Percentiles rank a stretch among this genome's conserved stretches.
Evolutionary conservation across 225 moss, liverwort and hornwort species (phyloP).

Genomic region (Bryoerythrophyllum caledonicum): DNA sequence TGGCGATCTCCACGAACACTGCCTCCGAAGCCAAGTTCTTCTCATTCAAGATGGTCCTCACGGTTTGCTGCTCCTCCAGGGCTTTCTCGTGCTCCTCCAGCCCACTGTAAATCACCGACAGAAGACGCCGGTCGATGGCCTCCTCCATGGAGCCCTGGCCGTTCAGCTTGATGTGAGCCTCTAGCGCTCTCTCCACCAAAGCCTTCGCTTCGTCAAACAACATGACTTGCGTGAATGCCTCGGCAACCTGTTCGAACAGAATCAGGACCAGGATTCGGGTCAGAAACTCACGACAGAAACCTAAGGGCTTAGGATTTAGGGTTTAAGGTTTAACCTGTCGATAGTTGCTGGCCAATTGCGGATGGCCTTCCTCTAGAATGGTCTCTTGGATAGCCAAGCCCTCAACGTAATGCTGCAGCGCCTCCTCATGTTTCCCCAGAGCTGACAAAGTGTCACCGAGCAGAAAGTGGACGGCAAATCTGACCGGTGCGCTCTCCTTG

Average conservation of each 20-base stretch:
- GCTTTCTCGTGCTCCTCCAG: slow-evolving; percentile 88
- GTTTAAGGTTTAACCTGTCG: slow-evolving; percentile 45
- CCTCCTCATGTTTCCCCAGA: slow-evolving; percentile 80
- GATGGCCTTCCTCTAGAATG: slow-evolving; percentile 63
- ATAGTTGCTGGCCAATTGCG: slow-evolving; percentile 76
- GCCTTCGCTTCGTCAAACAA: slow-evolving; percentile 77
- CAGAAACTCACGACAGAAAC: neutral
- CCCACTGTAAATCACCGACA: slow-evolving; percentile 80
- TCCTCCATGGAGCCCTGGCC: slow-evolving; percentile 78
- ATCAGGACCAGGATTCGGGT: too few species aligned
- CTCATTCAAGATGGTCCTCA: slow-evolving; percentile 62
- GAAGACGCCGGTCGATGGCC: slow-evolving; percentile 84
- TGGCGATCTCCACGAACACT: slow-evolving; percentile 89
- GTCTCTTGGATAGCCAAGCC: slow-evolving; percentile 83
- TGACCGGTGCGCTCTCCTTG: slow-evolving; percentile 61
- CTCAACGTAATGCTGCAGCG: slow-evolving; percentile 64
- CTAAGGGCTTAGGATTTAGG: neutral
- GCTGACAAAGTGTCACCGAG: slow-evolving; percentile 71
- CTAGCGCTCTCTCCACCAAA: slow-evolving; percentile 58
- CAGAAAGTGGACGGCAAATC: slow-evolving; percentile 70
- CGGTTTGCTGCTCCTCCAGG: slow-evolving; percentile 65
- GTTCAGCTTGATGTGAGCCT: slow-evolving; percentile 60
- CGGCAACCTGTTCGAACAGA: slow-evolving; percentile 60
- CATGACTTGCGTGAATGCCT: slow-evolving; percentile 88
- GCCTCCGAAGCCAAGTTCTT: slow-evolving; percentile 65